Evolutionary conservation across 1,284 basidiomycete genomes (phyloP).

Genomic region (Cryptococcus amylolentus): DNA sequence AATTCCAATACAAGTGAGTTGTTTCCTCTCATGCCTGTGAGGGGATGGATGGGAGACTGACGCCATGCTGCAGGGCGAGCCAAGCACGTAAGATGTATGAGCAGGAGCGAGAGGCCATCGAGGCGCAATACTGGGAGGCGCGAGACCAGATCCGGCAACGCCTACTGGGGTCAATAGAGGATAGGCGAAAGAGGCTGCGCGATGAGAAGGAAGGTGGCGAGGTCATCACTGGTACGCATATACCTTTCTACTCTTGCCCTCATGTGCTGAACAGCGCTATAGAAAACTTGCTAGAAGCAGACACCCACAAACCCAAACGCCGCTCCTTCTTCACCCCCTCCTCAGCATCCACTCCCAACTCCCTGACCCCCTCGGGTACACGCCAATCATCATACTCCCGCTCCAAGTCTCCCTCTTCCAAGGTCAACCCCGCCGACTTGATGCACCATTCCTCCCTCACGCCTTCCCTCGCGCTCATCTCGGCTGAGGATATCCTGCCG

Average conservation of each 20-base stretch:
- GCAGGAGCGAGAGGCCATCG: conserved; percentile 52
- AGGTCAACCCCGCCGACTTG: conserved; percentile 34
- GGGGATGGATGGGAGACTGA: neutral
- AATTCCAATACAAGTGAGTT: conserved; percentile 52
- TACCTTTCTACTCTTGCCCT: neutral
- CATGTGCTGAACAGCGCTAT: neutral
- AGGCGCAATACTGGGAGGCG: conserved; percentile 52
- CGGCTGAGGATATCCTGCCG: conserved; percentile 45
- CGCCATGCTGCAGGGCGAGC: conserved; percentile 19
- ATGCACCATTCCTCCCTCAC: conserved; percentile 38
- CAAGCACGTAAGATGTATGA: conserved; percentile 50
- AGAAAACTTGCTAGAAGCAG: conserved; percentile 46
- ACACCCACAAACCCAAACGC: conserved; percentile 36
- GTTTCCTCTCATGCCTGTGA: neutral
- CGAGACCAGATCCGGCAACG: conserved; percentile 48
- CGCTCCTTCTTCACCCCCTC: conserved; percentile 30
- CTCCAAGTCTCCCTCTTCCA: conserved; percentile 11
- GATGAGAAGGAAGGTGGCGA: conserved; percentile 56
- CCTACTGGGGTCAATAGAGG: conserved; percentile 53
- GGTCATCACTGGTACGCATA: conserved; percentile 49
- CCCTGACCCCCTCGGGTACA: conserved; percentile 1
- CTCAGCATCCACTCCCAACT: conserved; percentile 8
- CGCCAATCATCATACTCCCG: neutral
- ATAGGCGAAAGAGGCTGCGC: conserved; percentile 51
- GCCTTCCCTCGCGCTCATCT: conserved; percentile 38